phyloP scores from a whole-genome alignment of 2,329 filamentous ascomycete genomes.

The Ophiostoma montium region DNA sequence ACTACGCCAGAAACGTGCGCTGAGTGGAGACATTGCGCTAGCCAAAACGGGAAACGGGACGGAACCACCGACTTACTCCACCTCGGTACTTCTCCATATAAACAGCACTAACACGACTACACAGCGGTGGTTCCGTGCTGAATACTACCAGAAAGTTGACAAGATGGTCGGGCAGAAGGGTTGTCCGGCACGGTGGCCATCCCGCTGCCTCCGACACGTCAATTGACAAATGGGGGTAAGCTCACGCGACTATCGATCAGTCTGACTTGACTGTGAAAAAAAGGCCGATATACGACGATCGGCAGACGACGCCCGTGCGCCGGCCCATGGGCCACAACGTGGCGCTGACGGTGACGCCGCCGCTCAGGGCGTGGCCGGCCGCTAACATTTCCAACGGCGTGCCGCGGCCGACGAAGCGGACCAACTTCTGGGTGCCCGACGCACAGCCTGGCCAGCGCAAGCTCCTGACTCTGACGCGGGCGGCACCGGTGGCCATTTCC shows the following conservation, averaged over 20 bases:
- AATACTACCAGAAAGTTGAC: too few species aligned
- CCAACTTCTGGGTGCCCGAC: constrained; percentile 10
- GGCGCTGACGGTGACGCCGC: constrained; percentile 12
- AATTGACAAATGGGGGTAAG: too few species aligned
- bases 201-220: background rate
- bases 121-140: background rate
- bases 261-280: too few species aligned
- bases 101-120: background rate
- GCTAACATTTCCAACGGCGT: constrained; percentile 14
- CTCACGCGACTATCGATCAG: too few species aligned
- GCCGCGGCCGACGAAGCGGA: constrained; percentile 15
- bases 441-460: constrained; percentile 1
- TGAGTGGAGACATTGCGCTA: too few species aligned
- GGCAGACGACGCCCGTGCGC: constrained; percentile 17
- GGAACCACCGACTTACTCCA: background rate
- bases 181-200: too few species aligned
- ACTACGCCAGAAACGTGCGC: too few species aligned
- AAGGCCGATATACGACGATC: too few species aligned
- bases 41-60: background rate
- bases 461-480: constrained; percentile 11
- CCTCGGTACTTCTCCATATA: background rate
- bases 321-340: constrained; percentile 17
- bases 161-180: too few species aligned
- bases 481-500: constrained; percentile 6
- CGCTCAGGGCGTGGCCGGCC: constrained; percentile 5